Percentiles rank a stretch among this genome's conserved stretches.
Evolutionary conservation across 495 filamentous ascomycete genomes (phyloP).

Genomic region (Astrothelium subdiscretum): DNA sequence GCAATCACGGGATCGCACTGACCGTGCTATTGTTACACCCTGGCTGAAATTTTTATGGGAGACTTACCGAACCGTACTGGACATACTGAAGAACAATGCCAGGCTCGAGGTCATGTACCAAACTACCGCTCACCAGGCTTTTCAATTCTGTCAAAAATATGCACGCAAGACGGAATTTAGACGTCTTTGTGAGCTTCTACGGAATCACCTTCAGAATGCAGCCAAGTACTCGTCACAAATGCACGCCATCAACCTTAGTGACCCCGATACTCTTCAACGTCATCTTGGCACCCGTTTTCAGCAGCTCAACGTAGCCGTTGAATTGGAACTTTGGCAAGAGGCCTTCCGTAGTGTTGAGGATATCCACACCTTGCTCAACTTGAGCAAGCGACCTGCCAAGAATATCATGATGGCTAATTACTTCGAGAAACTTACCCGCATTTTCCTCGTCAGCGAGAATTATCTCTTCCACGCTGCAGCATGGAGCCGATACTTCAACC

Average conservation of each 20-base stretch:
- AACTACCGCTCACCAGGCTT: slow-evolving; percentile 92
- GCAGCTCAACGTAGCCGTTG: slow-evolving; percentile 94
- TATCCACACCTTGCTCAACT: slow-evolving; percentile 94
- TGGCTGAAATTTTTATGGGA: slow-evolving; percentile 99
- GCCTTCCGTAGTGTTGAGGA: slow-evolving; percentile 98
- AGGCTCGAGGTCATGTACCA: slow-evolving; percentile 96
- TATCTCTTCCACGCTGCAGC: slow-evolving; percentile 98
- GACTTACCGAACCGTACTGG: slow-evolving; percentile 96
- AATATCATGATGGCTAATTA: slow-evolving; percentile 99
- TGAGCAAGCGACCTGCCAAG: slow-evolving; percentile 99
- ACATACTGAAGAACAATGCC: slow-evolving; percentile 98
- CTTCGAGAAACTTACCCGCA: slow-evolving; percentile 96
- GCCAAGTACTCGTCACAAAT: slow-evolving; percentile 98
- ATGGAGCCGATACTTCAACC: slow-evolving; percentile 93
- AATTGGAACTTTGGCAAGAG: slow-evolving; percentile 97
- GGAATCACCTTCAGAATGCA: slow-evolving; percentile 97
- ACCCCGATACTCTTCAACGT: slow-evolving; percentile 91
- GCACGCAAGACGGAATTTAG: slow-evolving; percentile 98
- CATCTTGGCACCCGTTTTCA: slow-evolving; percentile 97
- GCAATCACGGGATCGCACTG: slow-evolving; percentile 90
- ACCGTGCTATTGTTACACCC: slow-evolving; percentile 93
- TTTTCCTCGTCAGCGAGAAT: slow-evolving; percentile 98
- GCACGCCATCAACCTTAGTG: slow-evolving; percentile 98
- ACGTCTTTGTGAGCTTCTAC: slow-evolving; percentile 89
- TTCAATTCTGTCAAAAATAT: slow-evolving; percentile 97